A percentile compares a stretch with the other conserved stretches of the same genome.
Conservation (phyloP, 306 rosid genomes). For the Gleditsia sinensis region DNA sequence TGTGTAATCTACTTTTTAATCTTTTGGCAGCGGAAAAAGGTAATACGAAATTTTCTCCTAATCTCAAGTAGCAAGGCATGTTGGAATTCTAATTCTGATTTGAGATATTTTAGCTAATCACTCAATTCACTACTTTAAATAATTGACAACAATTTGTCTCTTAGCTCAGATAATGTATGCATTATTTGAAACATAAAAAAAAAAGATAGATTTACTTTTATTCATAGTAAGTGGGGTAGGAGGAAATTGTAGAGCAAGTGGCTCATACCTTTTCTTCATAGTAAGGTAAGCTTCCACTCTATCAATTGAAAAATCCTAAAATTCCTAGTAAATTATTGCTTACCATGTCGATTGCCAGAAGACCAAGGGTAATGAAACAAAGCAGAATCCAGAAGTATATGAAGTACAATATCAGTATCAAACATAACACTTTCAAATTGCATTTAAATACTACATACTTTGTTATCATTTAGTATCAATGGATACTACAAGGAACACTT, state of each 20-base stretch:
- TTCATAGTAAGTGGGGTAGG: not conserved
- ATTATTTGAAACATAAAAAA: not conserved
- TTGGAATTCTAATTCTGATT: not conserved
- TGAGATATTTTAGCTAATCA: too few relatives aligned
- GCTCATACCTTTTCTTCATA: not conserved
- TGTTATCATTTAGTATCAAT: too few relatives aligned
- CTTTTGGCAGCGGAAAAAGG: too few relatives aligned
- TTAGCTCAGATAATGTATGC: not conserved
- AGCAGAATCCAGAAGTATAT: not conserved
- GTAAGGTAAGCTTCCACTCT: not conserved
- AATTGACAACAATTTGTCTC: not conserved
- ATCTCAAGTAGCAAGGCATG: not conserved
- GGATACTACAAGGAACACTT: too few relatives aligned
- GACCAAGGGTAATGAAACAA: not conserved
- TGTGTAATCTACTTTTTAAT: too few relatives aligned
- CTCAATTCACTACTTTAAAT: not conserved
- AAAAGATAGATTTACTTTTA: not conserved
- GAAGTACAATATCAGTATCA: too few relatives aligned
- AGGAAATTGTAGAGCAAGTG: not conserved
- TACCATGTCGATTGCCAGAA: not conserved
- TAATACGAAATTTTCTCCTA: too few relatives aligned
- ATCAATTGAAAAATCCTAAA: not conserved
- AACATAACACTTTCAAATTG: too few relatives aligned
- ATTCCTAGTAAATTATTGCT: not conserved
- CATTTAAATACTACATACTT: too few relatives aligned